These are phyloP conservation scores for Trifolium subterraneum DNA, from an alignment of 306 rosid genomes.

Conservation along the genomic window DNA sequence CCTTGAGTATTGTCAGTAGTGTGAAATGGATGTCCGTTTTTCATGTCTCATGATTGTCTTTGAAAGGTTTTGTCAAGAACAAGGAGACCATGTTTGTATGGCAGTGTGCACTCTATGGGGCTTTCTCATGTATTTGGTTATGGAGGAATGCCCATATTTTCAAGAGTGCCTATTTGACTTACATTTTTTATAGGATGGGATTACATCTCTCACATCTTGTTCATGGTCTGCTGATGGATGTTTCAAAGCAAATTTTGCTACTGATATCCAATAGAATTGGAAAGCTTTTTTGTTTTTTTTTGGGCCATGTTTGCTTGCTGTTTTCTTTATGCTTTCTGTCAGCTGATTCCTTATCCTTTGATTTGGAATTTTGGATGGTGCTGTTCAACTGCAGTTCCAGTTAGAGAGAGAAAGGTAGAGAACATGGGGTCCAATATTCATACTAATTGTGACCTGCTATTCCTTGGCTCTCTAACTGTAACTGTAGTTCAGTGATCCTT, in stretches of 20 bases:
- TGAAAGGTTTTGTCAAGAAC: not conserved
- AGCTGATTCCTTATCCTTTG: slow-evolving; percentile 9
- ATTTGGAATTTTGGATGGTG: not conserved
- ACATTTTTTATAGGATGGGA: slow-evolving; percentile 8
- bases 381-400: slow-evolving; percentile 17
- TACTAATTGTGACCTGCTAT: not conserved
- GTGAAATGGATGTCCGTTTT: slow-evolving; percentile 15
- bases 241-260: slow-evolving; percentile 17
- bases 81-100: slow-evolving; percentile 21
- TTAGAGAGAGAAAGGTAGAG: not conserved
- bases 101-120: slow-evolving; percentile 6
- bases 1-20: slow-evolving; percentile 22
- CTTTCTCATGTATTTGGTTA: slow-evolving; percentile 36
- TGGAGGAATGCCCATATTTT: slow-evolving; percentile 7
- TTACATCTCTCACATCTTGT: slow-evolving; percentile 17
- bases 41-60: not conserved
- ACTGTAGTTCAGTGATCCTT: slow-evolving; percentile 14
- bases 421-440: slow-evolving; percentile 16
- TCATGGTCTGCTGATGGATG: slow-evolving; percentile 16
- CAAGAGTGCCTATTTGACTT: slow-evolving; percentile 5
- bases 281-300: not conserved
- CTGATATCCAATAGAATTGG: slow-evolving; percentile 13
- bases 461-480: slow-evolving; percentile 17
- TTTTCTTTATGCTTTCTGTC: slow-evolving; percentile 18
- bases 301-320: slow-evolving; percentile 20